Percentiles rank a stretch among this genome's conserved stretches.
Conservation (phyloP, 345 rosid species). For the Moricandia moricandioides region DNA sequence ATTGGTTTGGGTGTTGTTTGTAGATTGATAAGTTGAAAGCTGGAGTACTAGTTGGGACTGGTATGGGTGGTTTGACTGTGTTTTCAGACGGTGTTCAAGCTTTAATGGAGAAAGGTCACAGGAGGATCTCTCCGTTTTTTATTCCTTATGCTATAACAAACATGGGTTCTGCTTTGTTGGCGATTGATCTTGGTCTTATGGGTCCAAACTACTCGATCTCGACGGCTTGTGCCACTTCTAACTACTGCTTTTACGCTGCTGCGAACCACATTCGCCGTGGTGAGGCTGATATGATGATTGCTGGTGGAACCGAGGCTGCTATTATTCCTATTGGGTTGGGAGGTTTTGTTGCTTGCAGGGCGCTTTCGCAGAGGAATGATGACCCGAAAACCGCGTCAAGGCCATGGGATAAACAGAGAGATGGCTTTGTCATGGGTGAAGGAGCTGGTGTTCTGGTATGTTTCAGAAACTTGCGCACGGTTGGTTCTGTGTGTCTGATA, state of each 20-base stretch:
- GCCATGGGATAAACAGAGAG: conserved; percentile 95
- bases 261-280: conserved; percentile 99
- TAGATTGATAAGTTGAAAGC: conserved; percentile 78
- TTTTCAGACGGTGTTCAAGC: conserved; percentile 85
- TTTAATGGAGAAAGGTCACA: conserved; percentile 78
- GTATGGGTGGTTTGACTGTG: conserved; percentile 94
- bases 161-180: conserved; percentile 96
- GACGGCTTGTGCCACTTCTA: conserved; percentile 97
- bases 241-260: conserved; percentile 97
- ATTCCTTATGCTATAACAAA: conserved; percentile 95
- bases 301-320: conserved; percentile 99
- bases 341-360: conserved; percentile 97
- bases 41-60: conserved; percentile 98
- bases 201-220: conserved; percentile 99
- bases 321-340: conserved; percentile 97
- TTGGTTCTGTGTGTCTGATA: too few species aligned
- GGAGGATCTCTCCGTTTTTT: conserved; percentile 88
- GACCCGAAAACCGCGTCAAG: conserved; percentile 97
- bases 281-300: conserved; percentile 97
- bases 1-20: conserved; percentile 19
- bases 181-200: conserved; percentile 96
- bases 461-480: too few species aligned
- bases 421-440: conserved; percentile 99
- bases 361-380: conserved; percentile 94
- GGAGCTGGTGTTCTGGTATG: conserved; percentile 98